Evolutionary conservation across 2,329 filamentous ascomycete genomes (phyloP).

Genomic region (Pyricularia pennisetigena): DNA sequence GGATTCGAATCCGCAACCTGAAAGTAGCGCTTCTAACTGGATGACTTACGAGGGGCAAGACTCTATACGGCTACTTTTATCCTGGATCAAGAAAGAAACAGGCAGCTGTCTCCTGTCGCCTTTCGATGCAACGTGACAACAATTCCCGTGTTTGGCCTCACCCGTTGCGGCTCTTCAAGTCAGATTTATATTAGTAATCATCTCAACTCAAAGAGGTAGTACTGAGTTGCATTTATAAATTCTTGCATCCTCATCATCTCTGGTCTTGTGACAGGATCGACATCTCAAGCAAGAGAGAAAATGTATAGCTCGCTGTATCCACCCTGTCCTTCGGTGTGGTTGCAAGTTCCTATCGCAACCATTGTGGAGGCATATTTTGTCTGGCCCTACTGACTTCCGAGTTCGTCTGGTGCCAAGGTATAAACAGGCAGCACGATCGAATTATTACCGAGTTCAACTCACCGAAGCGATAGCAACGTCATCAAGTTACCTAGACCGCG

Average conservation of each 20-base stretch:
- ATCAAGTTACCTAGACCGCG: not conserved
- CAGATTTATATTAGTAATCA: not conserved
- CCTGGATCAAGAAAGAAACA: not conserved
- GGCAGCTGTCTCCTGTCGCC: not conserved
- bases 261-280: too few relatives aligned
- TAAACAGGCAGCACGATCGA: not conserved
- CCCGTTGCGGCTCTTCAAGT: not conserved
- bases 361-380: too few relatives aligned
- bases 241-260: too few relatives aligned
- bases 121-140: not conserved
- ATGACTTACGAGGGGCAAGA: not conserved
- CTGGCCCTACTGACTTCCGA: too few relatives aligned
- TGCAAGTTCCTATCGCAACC: too few relatives aligned
- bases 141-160: not conserved
- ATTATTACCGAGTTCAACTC: not conserved
- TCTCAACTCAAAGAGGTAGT: not conserved
- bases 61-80: not conserved
- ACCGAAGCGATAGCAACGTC: not conserved
- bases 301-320: too few relatives aligned
- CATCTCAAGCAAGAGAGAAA: too few relatives aligned
- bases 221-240: not conserved
- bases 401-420: not conserved
- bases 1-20: not conserved
- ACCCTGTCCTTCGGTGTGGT: too few relatives aligned
- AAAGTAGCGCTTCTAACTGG: not conserved